phyloP scores from a whole-genome alignment of 768 basidiomycete species.

The Collybia sordida region DNA sequence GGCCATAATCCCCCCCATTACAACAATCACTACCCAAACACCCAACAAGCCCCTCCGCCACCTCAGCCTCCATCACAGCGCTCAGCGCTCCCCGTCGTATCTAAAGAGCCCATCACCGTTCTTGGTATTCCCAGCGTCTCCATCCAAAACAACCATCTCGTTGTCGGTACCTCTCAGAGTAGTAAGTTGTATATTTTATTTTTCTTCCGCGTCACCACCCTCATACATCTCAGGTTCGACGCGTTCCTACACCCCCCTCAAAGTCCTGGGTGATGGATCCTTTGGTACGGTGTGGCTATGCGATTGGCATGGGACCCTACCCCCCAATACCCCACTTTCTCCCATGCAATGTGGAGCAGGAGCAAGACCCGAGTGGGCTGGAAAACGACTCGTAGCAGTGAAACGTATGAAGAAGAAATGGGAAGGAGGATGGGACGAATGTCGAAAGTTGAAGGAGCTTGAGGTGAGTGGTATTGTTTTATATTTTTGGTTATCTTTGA shows the following conservation, averaged over 20 bases:
- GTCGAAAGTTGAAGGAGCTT: slow-evolving; percentile 91
- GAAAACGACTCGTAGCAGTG: slow-evolving; percentile 93
- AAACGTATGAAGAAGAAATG: slow-evolving; percentile 98
- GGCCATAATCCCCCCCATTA: slow-evolving; percentile 36
- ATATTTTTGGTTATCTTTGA: slow-evolving; percentile 6
- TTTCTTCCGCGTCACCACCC: slow-evolving; percentile 11
- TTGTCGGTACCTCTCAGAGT: slow-evolving; percentile 70
- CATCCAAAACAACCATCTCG: slow-evolving; percentile 64
- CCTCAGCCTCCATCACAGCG: slow-evolving; percentile 26
- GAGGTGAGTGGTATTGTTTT: slow-evolving; percentile 55
- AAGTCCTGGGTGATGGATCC: slow-evolving; percentile 96
- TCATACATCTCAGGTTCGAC: slow-evolving; percentile 58
- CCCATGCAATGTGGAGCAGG: slow-evolving; percentile 96
- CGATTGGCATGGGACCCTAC: slow-evolving; percentile 97
- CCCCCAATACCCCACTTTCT: slow-evolving; percentile 86
- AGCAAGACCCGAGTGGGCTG: slow-evolving; percentile 90
- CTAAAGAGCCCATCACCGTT: slow-evolving; percentile 66
- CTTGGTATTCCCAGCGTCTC: slow-evolving; percentile 76
- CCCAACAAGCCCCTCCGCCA: slow-evolving; percentile 24
- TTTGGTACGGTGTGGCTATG: slow-evolving; percentile 99
- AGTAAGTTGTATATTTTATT: slow-evolving; percentile 46
- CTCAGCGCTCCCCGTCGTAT: slow-evolving; percentile 23
- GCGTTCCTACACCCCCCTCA: slow-evolving; percentile 91
- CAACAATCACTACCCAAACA: slow-evolving; percentile 30
- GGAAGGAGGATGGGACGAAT: slow-evolving; percentile 99